Conservation (phyloP, 306 rosid genomes). For the Arachis hypogaea region DNA sequence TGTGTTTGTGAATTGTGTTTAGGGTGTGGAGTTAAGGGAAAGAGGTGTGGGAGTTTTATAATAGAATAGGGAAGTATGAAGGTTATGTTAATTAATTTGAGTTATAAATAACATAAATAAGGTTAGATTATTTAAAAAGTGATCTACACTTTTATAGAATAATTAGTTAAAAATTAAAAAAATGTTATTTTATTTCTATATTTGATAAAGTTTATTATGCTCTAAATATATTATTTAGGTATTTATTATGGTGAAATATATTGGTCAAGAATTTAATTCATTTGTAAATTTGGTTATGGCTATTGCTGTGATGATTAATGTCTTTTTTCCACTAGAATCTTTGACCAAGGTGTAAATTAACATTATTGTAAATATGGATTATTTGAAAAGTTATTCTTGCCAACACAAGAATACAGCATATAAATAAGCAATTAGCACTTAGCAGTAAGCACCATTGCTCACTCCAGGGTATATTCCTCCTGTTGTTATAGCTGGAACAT, state of each 20-base stretch:
- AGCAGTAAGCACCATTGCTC: conserved; percentile 75
- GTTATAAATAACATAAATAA: no score
- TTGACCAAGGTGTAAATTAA: conserved; percentile 14
- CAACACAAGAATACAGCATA: conserved; percentile 46
- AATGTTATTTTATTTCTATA: no score
- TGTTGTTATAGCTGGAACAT: conserved; percentile 85
- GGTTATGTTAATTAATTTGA: no score
- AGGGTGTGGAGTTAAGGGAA: neutral
- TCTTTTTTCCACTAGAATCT: neutral
- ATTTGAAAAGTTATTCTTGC: conserved; percentile 16
- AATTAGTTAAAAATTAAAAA: no score
- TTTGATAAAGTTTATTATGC: no score
- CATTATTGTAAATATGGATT: neutral
- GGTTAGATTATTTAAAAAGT: no score
- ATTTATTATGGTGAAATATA: neutral
- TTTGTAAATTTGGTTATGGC: conserved; percentile 4
- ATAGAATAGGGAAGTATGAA: neutral
- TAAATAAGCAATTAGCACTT: neutral
- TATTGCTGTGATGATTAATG: neutral
- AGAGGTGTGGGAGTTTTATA: conserved; percentile 31
- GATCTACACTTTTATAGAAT: no score
- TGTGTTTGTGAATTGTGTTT: conserved; percentile 6
- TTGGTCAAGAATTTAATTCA: conserved; percentile 32
- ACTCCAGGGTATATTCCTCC: conserved; percentile 96
- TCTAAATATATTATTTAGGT: no score